Percentiles rank a stretch among this genome's conserved stretches.
Evolutionary conservation across 805 yeast species (phyloP).

Genomic region (Candida chauliodis): DNA sequence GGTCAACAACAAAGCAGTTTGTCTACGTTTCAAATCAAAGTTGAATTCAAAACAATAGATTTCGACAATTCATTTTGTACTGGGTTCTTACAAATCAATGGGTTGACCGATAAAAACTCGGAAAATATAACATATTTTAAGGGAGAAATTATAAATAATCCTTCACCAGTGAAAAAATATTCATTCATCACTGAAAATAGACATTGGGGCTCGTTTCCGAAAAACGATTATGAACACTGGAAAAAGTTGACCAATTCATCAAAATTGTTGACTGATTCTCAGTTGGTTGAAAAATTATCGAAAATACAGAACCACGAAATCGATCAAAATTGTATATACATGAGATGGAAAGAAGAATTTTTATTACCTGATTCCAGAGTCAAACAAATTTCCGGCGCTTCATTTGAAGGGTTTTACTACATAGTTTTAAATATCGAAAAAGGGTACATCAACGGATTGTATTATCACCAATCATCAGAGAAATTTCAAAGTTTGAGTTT

Average conservation of each 20-base stretch:
- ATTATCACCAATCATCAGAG: constrained; percentile 77
- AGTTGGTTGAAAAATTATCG: constrained; percentile 24
- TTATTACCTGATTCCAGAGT: constrained; percentile 73
- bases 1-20: constrained; percentile 73
- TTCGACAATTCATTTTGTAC: constrained; percentile 45
- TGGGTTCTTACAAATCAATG: constrained; percentile 64
- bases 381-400: constrained; percentile 65
- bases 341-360: constrained; percentile 95
- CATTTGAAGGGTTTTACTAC: constrained; percentile 91
- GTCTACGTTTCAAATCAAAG: constrained; percentile 61
- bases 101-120: constrained; percentile 59
- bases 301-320: constrained; percentile 25
- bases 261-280: constrained; percentile 46
- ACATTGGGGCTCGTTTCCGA: constrained; percentile 49
- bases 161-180: constrained; percentile 29
- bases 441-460: constrained; percentile 76
- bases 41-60: constrained; percentile 70
- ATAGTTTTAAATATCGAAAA: constrained; percentile 70
- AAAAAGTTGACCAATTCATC: constrained; percentile 44
- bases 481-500: constrained; percentile 76
- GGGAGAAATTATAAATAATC: constrained; percentile 64
- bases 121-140: constrained; percentile 68
- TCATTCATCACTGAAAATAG: constrained; percentile 57
- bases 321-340: constrained; percentile 48
- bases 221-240: constrained; percentile 50